phyloP scores from a whole-genome alignment of 148 eudicot genomes.

The Rheum nobile region DNA sequence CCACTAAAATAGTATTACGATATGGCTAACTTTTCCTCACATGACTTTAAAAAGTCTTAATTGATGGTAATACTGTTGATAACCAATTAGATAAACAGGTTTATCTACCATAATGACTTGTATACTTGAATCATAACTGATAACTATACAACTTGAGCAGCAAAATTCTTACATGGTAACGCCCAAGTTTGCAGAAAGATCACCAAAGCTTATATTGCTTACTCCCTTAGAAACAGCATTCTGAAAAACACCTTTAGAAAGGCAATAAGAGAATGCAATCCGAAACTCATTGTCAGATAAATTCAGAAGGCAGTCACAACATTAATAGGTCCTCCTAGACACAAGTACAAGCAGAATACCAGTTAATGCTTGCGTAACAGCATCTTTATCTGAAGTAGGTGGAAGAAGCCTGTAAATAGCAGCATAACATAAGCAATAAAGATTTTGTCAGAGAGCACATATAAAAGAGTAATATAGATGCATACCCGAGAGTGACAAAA shows the following conservation, averaged over 20 bases:
- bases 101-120: not conserved
- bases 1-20: not conserved
- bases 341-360: slow-evolving; percentile 27
- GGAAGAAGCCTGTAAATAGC: slow-evolving; percentile 71
- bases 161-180: slow-evolving; percentile 53
- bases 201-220: slow-evolving; percentile 82
- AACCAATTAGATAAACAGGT: not conserved
- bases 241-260: slow-evolving; percentile 55
- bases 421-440: slow-evolving; percentile 3
- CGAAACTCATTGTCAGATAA: not conserved
- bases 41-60: not conserved
- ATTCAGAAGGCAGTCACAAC: not conserved
- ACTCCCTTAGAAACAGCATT: slow-evolving; percentile 81
- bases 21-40: not conserved
- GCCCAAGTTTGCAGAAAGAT: slow-evolving; percentile 78
- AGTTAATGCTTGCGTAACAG: slow-evolving; percentile 86
- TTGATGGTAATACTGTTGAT: not conserved
- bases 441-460: not conserved
- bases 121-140: not conserved
- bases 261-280: slow-evolving; percentile 5
- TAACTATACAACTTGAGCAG: not conserved
- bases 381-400: slow-evolving; percentile 72
- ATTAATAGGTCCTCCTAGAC: not conserved
- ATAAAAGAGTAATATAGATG: slow-evolving; percentile 9
- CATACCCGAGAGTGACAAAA: slow-evolving; percentile 91